Base-by-base conservation (phyloP, 176 grass and related monocot genomes). In the Leersia perrieri region DNA sequence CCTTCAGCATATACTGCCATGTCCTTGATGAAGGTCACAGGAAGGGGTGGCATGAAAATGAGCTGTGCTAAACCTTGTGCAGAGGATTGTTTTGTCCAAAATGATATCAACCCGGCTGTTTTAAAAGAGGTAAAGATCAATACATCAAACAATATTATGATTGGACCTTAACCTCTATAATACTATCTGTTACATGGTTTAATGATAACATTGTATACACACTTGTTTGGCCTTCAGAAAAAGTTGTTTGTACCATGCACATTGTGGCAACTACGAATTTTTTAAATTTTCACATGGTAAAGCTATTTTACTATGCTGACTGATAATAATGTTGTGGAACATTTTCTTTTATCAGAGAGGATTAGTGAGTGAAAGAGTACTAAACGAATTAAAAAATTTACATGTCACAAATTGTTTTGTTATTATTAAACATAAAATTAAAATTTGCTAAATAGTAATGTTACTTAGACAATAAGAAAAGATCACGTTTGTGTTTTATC, bases 1-100 rank as follows among this genome's bases (percentile, higher is more conserved):
- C 31, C 64, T 82, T 92, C 81, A 67, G 68, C 39, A 11, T 65
- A 80, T 72, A 98, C 95, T 14, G 81, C 88, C 66, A 39, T 91
- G 55, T 94, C 95, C 22, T 75, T 78, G 41, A 98, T 98, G 95
- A 98, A 91, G 75, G 69, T 95, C 80, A 63, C 74, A 45, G 25
- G 13, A 2, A 84, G 22, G 75, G 77, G 83, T 9, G 47, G 66
- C 51, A 80, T 98, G 80, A 93, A 61, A 80, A 62, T 89, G 66
- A 83, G 31, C 23, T 91, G 88, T 83, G 78, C 66, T 41, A 77
- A 83, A 61, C 73, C 90, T 71, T 91, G 83, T 23, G 88, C 92
- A 0, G 92, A 98, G 82, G 95, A 98, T 87, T 78, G 70, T 75
- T 87, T 98, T 79, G 67, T 72, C 64, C 88, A 62, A 70, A 87